Conservation (phyloP, 495 filamentous ascomycete genomes). For the Glarea lozoyensis region DNA sequence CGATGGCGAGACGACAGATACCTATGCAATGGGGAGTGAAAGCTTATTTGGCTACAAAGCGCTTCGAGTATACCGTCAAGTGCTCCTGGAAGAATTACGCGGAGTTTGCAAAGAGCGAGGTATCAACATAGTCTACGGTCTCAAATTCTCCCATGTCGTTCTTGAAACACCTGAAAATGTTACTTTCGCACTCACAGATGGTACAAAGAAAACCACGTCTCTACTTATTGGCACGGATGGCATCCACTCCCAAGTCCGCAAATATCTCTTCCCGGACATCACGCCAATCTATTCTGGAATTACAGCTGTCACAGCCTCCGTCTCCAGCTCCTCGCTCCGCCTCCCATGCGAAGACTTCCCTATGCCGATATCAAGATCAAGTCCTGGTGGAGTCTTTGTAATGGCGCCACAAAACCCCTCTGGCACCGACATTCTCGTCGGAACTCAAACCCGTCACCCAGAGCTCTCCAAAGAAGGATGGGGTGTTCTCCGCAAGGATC, state of each 20-base stretch:
- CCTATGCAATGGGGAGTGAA: not conserved
- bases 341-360: constrained; percentile 16
- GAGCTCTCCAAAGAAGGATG: not conserved
- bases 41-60: not conserved
- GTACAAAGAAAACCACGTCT: constrained; percentile 32
- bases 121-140: not conserved
- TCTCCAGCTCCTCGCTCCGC: not conserved
- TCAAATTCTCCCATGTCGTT: not conserved
- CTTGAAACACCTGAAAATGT: not conserved
- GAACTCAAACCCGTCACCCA: constrained; percentile 17
- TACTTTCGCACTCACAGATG: constrained; percentile 25
- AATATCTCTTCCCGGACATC: constrained; percentile 1
- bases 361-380: constrained; percentile 29
- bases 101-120: not conserved
- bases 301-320: not conserved
- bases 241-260: constrained; percentile 38
- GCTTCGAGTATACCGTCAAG: not conserved
- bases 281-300: not conserved
- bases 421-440: constrained; percentile 30
- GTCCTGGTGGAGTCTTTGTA: constrained; percentile 30
- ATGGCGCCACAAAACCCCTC: constrained; percentile 30
- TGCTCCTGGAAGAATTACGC: not conserved
- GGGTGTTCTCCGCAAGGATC: not conserved
- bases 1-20: not conserved
- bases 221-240: constrained; percentile 55